Evolutionary conservation across 2,329 filamentous ascomycete species (phyloP).

Genomic region (Cytospora schulzeri): DNA sequence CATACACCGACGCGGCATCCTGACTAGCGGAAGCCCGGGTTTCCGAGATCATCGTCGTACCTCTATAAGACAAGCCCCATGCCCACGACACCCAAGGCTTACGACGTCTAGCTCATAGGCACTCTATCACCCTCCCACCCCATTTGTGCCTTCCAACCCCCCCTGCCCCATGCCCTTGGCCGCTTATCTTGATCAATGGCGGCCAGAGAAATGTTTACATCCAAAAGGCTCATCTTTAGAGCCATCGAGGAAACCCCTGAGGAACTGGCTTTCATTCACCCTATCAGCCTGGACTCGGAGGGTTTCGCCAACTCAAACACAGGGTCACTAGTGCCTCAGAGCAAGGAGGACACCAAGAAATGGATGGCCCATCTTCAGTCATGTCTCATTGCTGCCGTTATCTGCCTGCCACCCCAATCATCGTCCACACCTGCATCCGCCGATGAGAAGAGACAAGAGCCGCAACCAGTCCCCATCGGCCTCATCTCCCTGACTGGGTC

Average conservation of each 20-base stretch:
- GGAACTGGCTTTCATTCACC: slow-evolving; percentile 21
- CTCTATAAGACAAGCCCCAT: neutral
- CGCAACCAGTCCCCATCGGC: slow-evolving; percentile 17
- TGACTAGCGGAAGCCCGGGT: neutral
- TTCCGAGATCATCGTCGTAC: too few species aligned
- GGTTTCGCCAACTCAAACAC: slow-evolving; percentile 22
- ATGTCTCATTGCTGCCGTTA: slow-evolving; percentile 19
- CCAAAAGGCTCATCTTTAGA: slow-evolving; percentile 22
- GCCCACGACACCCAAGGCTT: neutral
- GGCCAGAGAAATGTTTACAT: neutral
- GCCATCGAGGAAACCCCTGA: slow-evolving; percentile 24
- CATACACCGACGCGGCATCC: neutral
- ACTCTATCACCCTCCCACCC: too few species aligned
- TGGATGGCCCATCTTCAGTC: slow-evolving; percentile 12
- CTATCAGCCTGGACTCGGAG: slow-evolving; percentile 19
- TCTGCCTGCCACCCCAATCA: slow-evolving; percentile 14
- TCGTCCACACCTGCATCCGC: neutral
- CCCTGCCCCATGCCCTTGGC: neutral
- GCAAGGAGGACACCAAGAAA: slow-evolving; percentile 18
- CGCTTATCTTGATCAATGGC: too few species aligned
- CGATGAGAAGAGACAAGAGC: neutral
- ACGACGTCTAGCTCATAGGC: neutral
- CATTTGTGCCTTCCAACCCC: neutral
- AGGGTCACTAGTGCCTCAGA: slow-evolving; percentile 12
- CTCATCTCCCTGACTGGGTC: slow-evolving; percentile 3